Conservation (phyloP, 2,329 filamentous ascomycete species). For the Aaosphaeria pasadenensis region DNA sequence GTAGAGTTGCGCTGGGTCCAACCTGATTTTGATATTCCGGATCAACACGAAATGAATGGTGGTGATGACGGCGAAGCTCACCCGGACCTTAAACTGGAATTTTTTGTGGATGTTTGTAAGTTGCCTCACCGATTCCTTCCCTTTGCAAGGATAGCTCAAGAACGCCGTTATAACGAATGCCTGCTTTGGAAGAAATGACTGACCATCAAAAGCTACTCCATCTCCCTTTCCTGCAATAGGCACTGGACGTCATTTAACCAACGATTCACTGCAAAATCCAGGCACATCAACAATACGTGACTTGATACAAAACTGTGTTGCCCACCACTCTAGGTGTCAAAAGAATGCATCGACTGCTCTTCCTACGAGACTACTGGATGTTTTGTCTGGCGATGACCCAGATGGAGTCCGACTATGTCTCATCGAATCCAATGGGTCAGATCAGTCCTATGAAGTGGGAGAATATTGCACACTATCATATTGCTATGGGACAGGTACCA, state of each 20-base stretch:
- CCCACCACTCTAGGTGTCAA: constrained; percentile 28
- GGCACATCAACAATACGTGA: constrained; percentile 21
- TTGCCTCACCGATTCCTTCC: not conserved
- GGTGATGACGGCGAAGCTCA: constrained; percentile 15
- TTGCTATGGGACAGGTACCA: constrained; percentile 27
- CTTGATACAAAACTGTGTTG: constrained; percentile 29
- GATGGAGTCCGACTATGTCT: constrained; percentile 29
- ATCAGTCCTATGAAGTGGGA: constrained; percentile 27
- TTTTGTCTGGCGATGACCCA: constrained; percentile 22
- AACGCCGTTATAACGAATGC: constrained; percentile 2
- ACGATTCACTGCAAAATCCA: constrained; percentile 24
- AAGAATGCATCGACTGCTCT: constrained; percentile 18
- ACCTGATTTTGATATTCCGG: constrained; percentile 12
- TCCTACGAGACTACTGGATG: constrained; percentile 29
- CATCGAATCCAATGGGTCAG: constrained; percentile 19
- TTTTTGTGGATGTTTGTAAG: constrained; percentile 35
- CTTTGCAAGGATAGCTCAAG: not conserved
- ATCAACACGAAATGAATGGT: constrained; percentile 16
- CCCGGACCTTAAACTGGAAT: constrained; percentile 35
- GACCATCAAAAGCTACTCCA: constrained; percentile 20
- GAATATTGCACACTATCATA: constrained; percentile 33
- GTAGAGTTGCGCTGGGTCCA: constrained; percentile 32
- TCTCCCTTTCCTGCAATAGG: constrained; percentile 35
- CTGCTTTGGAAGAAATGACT: constrained; percentile 3
- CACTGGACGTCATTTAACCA: constrained; percentile 26